These are phyloP conservation scores for Austroboletus niveus DNA, from an alignment of 1,284 basidiomycete species.

Conservation along the genomic window DNA sequence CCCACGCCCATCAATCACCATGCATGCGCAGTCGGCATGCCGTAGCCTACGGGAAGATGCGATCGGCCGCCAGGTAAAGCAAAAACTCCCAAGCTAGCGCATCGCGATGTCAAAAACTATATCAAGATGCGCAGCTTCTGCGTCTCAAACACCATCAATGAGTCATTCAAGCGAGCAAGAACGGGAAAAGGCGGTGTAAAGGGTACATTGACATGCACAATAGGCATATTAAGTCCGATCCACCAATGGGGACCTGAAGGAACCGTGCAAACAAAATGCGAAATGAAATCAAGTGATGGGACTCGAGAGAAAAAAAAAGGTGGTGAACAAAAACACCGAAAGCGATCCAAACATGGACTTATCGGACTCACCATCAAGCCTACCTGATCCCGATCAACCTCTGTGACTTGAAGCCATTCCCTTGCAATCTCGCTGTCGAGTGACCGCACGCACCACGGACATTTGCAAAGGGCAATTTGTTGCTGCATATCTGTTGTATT, in stretches of 20 bases:
- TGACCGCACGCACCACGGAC: slow-evolving; percentile 20
- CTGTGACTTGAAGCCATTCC: slow-evolving; percentile 50
- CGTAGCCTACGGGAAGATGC: slow-evolving; percentile 27
- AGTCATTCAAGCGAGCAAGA: slow-evolving; percentile 6
- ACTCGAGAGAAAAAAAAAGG: slow-evolving; percentile 2
- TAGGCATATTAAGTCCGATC: slow-evolving; percentile 4
- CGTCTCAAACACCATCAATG: slow-evolving; percentile 14
- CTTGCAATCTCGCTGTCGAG: slow-evolving; percentile 39
- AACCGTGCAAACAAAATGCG: slow-evolving; percentile 1
- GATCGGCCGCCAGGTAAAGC: slow-evolving; percentile 15
- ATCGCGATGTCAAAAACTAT: slow-evolving; percentile 7
- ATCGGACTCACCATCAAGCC: slow-evolving; percentile 28
- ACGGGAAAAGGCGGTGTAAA: slow-evolving; percentile 5
- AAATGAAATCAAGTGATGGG: slow-evolving; percentile 10
- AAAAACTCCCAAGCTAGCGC: slow-evolving; percentile 9
- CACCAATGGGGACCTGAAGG: slow-evolving; percentile 10
- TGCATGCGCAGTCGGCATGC: slow-evolving; percentile 25
- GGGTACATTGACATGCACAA: slow-evolving; percentile 5
- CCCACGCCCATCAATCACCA: slow-evolving; percentile 31
- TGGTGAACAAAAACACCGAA: not conserved
- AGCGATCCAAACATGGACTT: slow-evolving; percentile 8
- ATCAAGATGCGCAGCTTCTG: slow-evolving; percentile 8
- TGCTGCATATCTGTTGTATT: slow-evolving; percentile 4
- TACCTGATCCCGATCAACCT: slow-evolving; percentile 35
- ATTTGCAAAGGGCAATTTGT: slow-evolving; percentile 12